Base-by-base conservation (phyloP, 441 rosid species). In the Populus tomentosa region DNA sequence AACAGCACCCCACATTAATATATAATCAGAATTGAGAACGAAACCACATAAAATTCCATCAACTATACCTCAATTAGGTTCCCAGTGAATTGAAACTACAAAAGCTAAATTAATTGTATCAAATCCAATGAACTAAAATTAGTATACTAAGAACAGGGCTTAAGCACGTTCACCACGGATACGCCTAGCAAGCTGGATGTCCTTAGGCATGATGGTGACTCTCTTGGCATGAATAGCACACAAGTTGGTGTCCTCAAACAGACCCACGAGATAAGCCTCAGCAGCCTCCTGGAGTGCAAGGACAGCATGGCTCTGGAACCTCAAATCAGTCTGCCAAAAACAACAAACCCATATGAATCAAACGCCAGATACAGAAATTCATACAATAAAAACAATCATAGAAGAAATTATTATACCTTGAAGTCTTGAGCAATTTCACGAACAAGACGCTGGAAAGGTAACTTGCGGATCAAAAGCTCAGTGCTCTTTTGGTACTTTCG, bases 191-290 rank as follows among this genome's bases (percentile, higher is more conserved):
- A 92, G 70, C 42, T 90, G 95, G 53, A 92, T 82, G 46, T 92
- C 91, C 83, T 91, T 88, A 1, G 92, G 92, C 97, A 88, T 92
- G 3, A 89, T 90, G 0, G 90, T 90, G 10, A 92, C 93, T 61
- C 95, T 82, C 80, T 90, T 90, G 40, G 95, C 94, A 24, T 90
- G 95, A 76, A 89, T 90, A 0, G 93, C 92, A 26, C 93, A 92
- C 2, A 91, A 84, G 73, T 92, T 90, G 1, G 97, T 92, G 71
- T 92, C 94, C 80, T 92, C 93, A 10, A 92, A 92, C 70, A 92
- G 82, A 75, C 93, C 92, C 7, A 92, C 95, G 4, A 92, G 73
- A n/a, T 90, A 90, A 0, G 97, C 92, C 78, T 92, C 97, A 0
- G 91, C 93, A 5, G 92, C 97, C 75, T 92, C 94, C 72, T 92